Base-by-base conservation (phyloP, 371 early-diverging fungal species). In the Mucor saturninus region DNA sequence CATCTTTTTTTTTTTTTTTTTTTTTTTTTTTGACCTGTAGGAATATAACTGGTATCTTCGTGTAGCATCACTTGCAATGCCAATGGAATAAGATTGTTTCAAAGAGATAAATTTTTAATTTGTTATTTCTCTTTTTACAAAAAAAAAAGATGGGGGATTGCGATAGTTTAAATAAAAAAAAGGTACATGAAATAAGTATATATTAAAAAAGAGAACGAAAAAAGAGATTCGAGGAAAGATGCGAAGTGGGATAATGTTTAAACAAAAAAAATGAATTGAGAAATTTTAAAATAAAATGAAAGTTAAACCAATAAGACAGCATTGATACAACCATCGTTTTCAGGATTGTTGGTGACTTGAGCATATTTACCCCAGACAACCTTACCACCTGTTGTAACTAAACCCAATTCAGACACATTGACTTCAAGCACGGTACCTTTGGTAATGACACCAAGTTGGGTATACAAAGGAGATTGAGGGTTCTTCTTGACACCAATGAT, bases 331-430 rank as follows among this genome's bases (percentile, higher is more conserved):
- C 98, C 98, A 80, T 98, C 98, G 77, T 94, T 91, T 81, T 97
- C 72, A 43, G 96, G 96, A 75, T 94, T 91, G 74, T 96, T 96
- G 11, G 95, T 96, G 14, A 96, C 90, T 85, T 99, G 99, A 14
- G 98, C 98, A 80, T 99, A 99, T 85, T 99, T 99, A 69, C 99
- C 99, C 99, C 99, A 99, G n/a, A 99, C 97, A 62, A 99, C 98
- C 83, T 99, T 98, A 62, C 99, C 99, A 72, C 91, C 87, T 42
- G 95, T 95, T 51, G 99, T 98, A 26, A 99, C 99, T 50, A 99
- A 83, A 59, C 99, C 99, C 61, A 99, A 85, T 79, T 99, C 99
- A 66, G 93, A 91, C 3, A 99, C 83, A 56, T 67, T 77, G 15
- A 93, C 98, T 85, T 99, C 99, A 56, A 99, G 91, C 54, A 99